Conservation (phyloP, 1,139 yeast species). For the Geotrichum reessii region DNA sequence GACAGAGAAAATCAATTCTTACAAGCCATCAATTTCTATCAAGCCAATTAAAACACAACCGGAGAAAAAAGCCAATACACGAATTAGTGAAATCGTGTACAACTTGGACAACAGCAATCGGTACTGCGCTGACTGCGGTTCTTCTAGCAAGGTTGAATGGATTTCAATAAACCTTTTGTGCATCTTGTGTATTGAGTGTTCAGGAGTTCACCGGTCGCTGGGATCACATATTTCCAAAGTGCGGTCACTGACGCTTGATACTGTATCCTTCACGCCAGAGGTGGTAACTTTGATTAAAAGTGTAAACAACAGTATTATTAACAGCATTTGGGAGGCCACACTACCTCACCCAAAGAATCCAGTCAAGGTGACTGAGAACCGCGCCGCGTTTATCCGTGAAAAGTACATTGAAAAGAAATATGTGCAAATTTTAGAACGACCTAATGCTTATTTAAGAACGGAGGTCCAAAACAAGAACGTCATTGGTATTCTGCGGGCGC, state of each 20-base stretch:
- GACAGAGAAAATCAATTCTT: neutral
- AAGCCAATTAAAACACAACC: neutral
- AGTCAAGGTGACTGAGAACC: conserved; percentile 31
- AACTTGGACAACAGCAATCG: conserved; percentile 49
- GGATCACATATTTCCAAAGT: conserved; percentile 71
- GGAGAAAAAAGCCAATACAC: conserved; percentile 1
- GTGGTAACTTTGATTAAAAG: conserved; percentile 53
- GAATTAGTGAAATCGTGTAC: conserved; percentile 21
- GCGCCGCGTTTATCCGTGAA: conserved; percentile 38
- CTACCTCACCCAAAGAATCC: conserved; percentile 44
- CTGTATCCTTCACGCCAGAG: conserved; percentile 54
- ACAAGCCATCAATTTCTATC: conserved; percentile 1
- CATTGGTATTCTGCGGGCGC: conserved; percentile 32
- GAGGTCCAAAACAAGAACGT: conserved; percentile 36
- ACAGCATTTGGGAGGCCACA: conserved; percentile 49
- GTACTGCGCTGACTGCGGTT: conserved; percentile 75
- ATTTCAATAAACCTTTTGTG: conserved; percentile 70
- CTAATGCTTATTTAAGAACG: conserved; percentile 35
- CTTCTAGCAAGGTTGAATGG: conserved; percentile 70
- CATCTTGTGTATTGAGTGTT: conserved; percentile 76
- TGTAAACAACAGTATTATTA: conserved; percentile 63
- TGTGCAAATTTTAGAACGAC: conserved; percentile 33
- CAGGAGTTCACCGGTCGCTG: conserved; percentile 67
- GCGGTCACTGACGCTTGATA: conserved; percentile 75
- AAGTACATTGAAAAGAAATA: conserved; percentile 41